Evolutionary conservation across 2,329 filamentous ascomycete species (phyloP).

Genomic region (Chaetothyriales sp.): DNA sequence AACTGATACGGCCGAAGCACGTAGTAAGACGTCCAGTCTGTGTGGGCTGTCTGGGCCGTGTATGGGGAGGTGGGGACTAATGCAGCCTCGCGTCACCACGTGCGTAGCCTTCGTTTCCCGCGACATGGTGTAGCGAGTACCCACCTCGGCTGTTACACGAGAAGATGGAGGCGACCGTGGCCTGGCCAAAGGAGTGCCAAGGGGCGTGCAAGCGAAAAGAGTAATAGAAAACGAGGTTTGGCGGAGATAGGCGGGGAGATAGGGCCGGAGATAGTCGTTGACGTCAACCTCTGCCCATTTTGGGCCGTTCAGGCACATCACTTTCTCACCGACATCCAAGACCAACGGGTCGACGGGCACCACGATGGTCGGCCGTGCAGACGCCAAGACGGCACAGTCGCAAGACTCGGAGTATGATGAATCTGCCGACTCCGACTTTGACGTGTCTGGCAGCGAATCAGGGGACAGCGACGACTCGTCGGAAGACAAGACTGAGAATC

Average conservation of each 20-base stretch:
- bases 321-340: neutral
- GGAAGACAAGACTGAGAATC: constrained; percentile 6
- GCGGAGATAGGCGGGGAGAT: neutral
- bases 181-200: neutral
- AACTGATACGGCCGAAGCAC: neutral
- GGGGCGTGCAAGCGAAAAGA: neutral
- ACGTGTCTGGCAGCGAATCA: constrained; percentile 5
- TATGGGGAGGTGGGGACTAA: neutral
- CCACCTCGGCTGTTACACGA: neutral
- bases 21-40: too few relatives aligned
- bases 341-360: too few relatives aligned
- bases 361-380: neutral
- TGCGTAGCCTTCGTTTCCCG: neutral
- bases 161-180: neutral
- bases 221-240: neutral
- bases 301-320: neutral
- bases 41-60: neutral
- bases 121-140: neutral
- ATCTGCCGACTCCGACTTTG: constrained; percentile 19
- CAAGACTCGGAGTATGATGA: constrained; percentile 15
- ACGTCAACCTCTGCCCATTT: neutral
- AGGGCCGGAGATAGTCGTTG: neutral
- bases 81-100: neutral
- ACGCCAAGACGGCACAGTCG: neutral
- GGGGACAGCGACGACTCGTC: constrained; percentile 9